Evolutionary conservation across 208 protist genomes (phyloP), one percentile per base, ranked within the genome.

Genomic region (Trypanosoma grayi): DNA sequence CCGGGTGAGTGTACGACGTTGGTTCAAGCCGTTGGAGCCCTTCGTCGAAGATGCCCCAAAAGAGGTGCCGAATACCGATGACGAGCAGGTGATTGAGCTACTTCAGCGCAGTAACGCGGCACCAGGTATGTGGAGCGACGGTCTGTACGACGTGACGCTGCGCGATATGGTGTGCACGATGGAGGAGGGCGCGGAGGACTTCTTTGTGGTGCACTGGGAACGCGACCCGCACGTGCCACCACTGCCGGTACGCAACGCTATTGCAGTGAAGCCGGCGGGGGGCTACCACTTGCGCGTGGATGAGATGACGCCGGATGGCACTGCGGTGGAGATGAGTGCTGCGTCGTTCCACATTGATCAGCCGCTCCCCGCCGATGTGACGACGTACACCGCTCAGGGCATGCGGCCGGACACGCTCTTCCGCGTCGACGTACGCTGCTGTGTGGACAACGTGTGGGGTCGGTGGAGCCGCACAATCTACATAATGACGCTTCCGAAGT

Each of bases 391-490:
- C 36, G 82, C 74, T 36, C 71, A 78, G 41, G 50, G 70, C 9
- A 66, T 94, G 47, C 52, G 73, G 50, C 87, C 88, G 18, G 86
- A 90, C 69, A 77, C 75, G 28, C 64, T 91, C 7, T 97, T 94
- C 71, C 76, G 76, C 30, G 80, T 94, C 3, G 70, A 83, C 46
- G 80, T 95, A 33, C 86, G 92, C 9, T 87, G 75, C 58, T 88
- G 86, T 68, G 79, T 89, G 11, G 81, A 92, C 56, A 81, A 85
- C 62, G 70, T 77, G 30, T 95, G 92, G 89, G 87, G 90, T n/a
- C 81, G 68, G 33, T 97, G 92, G 89, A 94, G 83, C 57, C 55
- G 65, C 37, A 70, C 72, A 14, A 60, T 90, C 27, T 85, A 89
- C 73, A 55, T 93, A 5, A 72, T 93, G 54, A 97, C 92, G 34